Conservation (phyloP, 306 rosid genomes). For the Vigna radiata region DNA sequence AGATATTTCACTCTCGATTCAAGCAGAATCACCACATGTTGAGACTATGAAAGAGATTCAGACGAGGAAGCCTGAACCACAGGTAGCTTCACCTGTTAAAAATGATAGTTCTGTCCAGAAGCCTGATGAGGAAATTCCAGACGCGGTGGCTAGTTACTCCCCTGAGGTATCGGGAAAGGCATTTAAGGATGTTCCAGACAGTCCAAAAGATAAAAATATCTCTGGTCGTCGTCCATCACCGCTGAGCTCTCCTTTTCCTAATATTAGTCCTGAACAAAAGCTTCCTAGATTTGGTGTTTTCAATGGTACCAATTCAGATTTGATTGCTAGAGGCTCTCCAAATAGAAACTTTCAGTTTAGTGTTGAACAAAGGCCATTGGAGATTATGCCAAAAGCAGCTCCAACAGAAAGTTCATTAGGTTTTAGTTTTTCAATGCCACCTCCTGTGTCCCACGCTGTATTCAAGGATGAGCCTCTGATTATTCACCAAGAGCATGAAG, state of each 20-base stretch:
- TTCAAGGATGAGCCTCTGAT: slow-evolving; percentile 53
- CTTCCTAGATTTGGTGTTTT: slow-evolving; percentile 47
- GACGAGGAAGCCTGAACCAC: slow-evolving; percentile 46
- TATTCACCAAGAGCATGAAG: slow-evolving; percentile 53
- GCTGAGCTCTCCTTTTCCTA: slow-evolving; percentile 50
- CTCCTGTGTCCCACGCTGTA: slow-evolving; percentile 45
- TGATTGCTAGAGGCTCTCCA: slow-evolving; percentile 47
- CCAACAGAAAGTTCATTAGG: slow-evolving; percentile 48
- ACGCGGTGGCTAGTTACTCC: slow-evolving; percentile 49
- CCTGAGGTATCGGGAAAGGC: slow-evolving; percentile 57
- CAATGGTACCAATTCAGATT: slow-evolving; percentile 49
- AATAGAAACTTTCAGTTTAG: slow-evolving; percentile 48
- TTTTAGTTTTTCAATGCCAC: slow-evolving; percentile 41
- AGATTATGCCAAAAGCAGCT: slow-evolving; percentile 55
- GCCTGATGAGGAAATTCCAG: slow-evolving; percentile 66
- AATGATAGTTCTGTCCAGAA: slow-evolving; percentile 48
- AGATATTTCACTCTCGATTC: slow-evolving; percentile 63
- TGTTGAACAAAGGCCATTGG: slow-evolving; percentile 51
- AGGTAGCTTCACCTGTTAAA: slow-evolving; percentile 46
- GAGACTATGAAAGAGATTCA: slow-evolving; percentile 52
- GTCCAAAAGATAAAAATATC: slow-evolving; percentile 45
- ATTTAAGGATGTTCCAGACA: slow-evolving; percentile 48
- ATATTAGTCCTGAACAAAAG: slow-evolving; percentile 49
- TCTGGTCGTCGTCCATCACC: slow-evolving; percentile 45
- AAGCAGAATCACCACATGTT: slow-evolving; percentile 44